Evolutionary conservation across 1,284 basidiomycete genomes (phyloP).

Genomic region (Papiliotrema flavescens): DNA sequence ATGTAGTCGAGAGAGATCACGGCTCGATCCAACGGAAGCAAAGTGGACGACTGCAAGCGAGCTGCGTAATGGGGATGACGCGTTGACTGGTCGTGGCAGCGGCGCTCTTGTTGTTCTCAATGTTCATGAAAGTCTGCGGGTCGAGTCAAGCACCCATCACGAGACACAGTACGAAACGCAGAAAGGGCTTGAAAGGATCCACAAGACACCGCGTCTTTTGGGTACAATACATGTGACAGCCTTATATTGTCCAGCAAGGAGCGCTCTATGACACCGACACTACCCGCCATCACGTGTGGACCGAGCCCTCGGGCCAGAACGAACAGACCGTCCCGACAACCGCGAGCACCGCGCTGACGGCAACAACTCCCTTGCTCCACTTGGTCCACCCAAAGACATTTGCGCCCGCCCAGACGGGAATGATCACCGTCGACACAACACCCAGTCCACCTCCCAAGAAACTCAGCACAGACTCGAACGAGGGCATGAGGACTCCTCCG

Average conservation of each 20-base stretch:
- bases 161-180: too few relatives aligned
- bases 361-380: slow-evolving; percentile 58
- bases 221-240: neutral
- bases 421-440: slow-evolving; percentile 73
- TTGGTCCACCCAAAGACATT: slow-evolving; percentile 52
- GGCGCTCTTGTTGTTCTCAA: too few relatives aligned
- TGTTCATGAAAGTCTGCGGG: too few relatives aligned
- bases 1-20: neutral
- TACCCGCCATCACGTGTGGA: neutral
- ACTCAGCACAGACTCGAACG: slow-evolving; percentile 82
- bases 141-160: too few relatives aligned
- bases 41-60: neutral
- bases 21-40: neutral
- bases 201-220: too few relatives aligned
- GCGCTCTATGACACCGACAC: neutral
- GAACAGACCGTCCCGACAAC: slow-evolving; percentile 69
- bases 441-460: slow-evolving; percentile 80
- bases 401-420: slow-evolving; percentile 63
- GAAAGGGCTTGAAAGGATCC: too few relatives aligned
- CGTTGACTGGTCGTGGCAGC: too few relatives aligned
- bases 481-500: slow-evolving; percentile 74
- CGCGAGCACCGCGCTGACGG: slow-evolving; percentile 60
- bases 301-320: slow-evolving; percentile 27
- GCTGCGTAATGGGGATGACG: too few relatives aligned
- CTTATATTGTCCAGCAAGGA: neutral